Percentiles rank a stretch among this genome's conserved stretches.
phyloP scores from a whole-genome alignment of 768 basidiomycete genomes.

The Mycena galopus region DNA sequence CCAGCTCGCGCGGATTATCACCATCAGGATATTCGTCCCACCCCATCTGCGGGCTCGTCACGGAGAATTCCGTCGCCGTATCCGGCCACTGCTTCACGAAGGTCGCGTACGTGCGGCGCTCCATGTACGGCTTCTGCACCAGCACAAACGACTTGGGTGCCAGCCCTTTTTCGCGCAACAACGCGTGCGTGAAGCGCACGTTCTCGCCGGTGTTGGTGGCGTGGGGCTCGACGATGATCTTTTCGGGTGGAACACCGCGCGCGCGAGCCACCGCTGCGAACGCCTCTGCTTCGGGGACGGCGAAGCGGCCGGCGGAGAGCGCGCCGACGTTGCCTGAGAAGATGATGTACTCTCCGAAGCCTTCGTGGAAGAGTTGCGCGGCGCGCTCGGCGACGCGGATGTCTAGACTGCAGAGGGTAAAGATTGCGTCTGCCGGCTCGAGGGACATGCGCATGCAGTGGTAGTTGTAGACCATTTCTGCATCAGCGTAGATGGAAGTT shows the following conservation, averaged over 20 bases:
- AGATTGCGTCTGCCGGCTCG: slow-evolving; percentile 23
- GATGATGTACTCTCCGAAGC: slow-evolving; percentile 28
- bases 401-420: slow-evolving; percentile 36
- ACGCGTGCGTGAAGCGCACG: slow-evolving; percentile 30
- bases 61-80: slow-evolving; percentile 15
- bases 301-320: slow-evolving; percentile 27
- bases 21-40: slow-evolving; percentile 33
- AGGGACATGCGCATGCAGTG: slow-evolving; percentile 31
- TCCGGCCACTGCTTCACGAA: slow-evolving; percentile 36
- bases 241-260: slow-evolving; percentile 25
- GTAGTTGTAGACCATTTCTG: slow-evolving; percentile 32
- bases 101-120: slow-evolving; percentile 37
- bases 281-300: slow-evolving; percentile 21
- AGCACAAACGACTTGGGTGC: slow-evolving; percentile 23
- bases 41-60: slow-evolving; percentile 33
- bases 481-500: slow-evolving; percentile 28
- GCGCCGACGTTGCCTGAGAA: slow-evolving; percentile 29
- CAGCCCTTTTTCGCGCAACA: slow-evolving; percentile 8
- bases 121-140: slow-evolving; percentile 40
- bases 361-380: slow-evolving; percentile 31
- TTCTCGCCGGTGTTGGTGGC: slow-evolving; percentile 38
- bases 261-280: slow-evolving; percentile 32
- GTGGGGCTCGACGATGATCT: slow-evolving; percentile 30
- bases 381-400: slow-evolving; percentile 32
- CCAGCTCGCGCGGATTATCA: slow-evolving; percentile 31